Percentiles rank a stretch among this genome's conserved stretches.
Conservation (phyloP, 176 grass and related monocot species). For the Phyllostachys edulis region DNA sequence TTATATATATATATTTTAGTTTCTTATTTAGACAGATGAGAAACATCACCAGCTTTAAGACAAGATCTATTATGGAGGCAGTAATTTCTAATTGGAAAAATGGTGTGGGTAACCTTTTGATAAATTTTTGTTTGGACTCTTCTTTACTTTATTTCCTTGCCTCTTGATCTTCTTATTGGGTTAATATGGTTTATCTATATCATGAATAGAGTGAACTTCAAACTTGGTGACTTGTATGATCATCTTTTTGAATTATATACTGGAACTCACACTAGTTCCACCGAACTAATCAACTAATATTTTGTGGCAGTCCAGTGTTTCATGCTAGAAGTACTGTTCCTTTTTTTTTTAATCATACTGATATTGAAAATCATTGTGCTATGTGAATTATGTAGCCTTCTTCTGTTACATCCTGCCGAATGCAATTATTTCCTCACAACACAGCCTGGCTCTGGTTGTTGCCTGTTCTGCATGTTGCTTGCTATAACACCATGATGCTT, state of each 20-base stretch:
- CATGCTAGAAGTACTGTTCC: not conserved
- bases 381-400: not conserved
- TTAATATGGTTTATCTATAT: not conserved
- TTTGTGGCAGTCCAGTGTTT: not conserved
- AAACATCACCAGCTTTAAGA: slow-evolving; percentile 21
- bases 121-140: not conserved
- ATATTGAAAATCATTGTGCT: not conserved
- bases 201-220: not conserved
- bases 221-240: not conserved
- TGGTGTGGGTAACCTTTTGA: not conserved
- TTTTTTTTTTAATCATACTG: not conserved
- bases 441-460: not conserved
- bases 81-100: not conserved
- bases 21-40: not conserved
- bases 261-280: not conserved
- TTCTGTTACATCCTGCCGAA: not conserved
- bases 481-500: slow-evolving; percentile 15
- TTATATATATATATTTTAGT: too few relatives aligned
- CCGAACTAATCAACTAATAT: not conserved
- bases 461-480: slow-evolving; percentile 2
- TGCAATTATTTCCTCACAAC: not conserved
- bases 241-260: not conserved
- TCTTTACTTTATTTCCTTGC: not conserved
- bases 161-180: not conserved
- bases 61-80: not conserved